Evolutionary conservation across 2,329 filamentous ascomycete species (phyloP).

Genomic region (Diaporthe eres): DNA sequence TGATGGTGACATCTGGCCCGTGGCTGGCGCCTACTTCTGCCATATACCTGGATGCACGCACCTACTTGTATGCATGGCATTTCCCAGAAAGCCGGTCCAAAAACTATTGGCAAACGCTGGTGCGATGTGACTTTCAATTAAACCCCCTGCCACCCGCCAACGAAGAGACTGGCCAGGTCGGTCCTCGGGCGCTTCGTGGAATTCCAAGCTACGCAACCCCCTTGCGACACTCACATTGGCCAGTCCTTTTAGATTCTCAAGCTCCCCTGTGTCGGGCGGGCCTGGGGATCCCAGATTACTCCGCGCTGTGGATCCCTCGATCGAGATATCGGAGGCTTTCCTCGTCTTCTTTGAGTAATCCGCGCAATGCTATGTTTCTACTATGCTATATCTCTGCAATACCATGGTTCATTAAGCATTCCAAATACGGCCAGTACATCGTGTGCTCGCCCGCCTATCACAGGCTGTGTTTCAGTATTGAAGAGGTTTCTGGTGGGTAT

Average conservation of each 20-base stretch:
- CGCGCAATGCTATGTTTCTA: conserved; percentile 1
- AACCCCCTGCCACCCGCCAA: conserved; percentile 34
- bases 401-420: not conserved
- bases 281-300: conserved; percentile 25
- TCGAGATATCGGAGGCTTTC: conserved; percentile 16
- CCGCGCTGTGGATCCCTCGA: conserved; percentile 26
- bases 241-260: conserved; percentile 1
- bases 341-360: conserved; percentile 6
- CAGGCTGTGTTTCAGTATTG: not conserved
- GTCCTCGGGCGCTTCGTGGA: conserved; percentile 12
- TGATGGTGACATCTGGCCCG: conserved; percentile 13
- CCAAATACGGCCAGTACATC: not conserved
- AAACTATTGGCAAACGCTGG: conserved; percentile 33
- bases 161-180: conserved; percentile 21
- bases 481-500: not conserved
- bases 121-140: conserved; percentile 39
- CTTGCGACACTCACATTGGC: conserved; percentile 31
- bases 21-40: conserved; percentile 23
- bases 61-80: not conserved
- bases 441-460: not conserved
- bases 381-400: not conserved
- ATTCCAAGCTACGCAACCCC: conserved; percentile 4
- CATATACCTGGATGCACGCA: not conserved
- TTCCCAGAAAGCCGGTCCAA: conserved; percentile 29
- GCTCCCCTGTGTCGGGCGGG: conserved; percentile 33